These are phyloP conservation scores for Jatropha curcas DNA, from an alignment of 345 rosid species.

Conservation along the genomic window DNA sequence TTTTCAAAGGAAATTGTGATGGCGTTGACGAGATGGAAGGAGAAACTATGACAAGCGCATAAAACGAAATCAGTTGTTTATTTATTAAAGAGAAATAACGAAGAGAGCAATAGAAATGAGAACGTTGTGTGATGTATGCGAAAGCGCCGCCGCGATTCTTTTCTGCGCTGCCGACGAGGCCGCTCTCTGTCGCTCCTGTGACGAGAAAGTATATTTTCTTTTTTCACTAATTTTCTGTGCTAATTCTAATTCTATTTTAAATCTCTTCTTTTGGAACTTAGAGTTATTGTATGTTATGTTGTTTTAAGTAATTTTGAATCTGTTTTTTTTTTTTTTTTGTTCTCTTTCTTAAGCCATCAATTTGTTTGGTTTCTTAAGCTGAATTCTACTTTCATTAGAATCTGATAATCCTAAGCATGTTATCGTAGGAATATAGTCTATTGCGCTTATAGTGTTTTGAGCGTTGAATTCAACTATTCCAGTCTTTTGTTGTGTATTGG, in stretches of 20 bases:
- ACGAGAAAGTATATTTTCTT: slow-evolving; percentile 49
- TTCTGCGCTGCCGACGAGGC: slow-evolving; percentile 95
- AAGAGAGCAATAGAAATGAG: slow-evolving; percentile 40
- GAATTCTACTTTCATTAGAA: not conserved
- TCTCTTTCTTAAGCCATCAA: too few species aligned
- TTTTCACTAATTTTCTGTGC: not conserved
- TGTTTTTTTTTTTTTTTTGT: too few species aligned
- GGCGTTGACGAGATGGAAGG: not conserved
- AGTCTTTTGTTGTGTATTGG: not conserved
- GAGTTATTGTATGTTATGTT: too few species aligned
- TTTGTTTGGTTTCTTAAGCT: too few species aligned
- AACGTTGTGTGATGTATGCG: slow-evolving; percentile 70
- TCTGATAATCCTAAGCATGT: not conserved
- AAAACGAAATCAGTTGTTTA: not conserved
- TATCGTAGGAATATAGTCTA: not conserved
- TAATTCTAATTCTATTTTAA: too few species aligned
- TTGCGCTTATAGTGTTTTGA: too few species aligned
- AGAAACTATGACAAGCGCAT: not conserved
- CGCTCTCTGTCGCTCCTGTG: slow-evolving; percentile 79
- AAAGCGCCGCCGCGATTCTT: slow-evolving; percentile 74
- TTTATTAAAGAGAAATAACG: not conserved
- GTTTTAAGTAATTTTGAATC: too few species aligned
- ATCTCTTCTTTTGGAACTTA: too few species aligned
- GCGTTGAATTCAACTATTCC: not conserved
- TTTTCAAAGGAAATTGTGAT: not conserved